A percentile compares a stretch with the other conserved stretches of the same genome.
Evolutionary conservation across 441 rosid genomes (phyloP).

Genomic region (Melastoma candidum): DNA sequence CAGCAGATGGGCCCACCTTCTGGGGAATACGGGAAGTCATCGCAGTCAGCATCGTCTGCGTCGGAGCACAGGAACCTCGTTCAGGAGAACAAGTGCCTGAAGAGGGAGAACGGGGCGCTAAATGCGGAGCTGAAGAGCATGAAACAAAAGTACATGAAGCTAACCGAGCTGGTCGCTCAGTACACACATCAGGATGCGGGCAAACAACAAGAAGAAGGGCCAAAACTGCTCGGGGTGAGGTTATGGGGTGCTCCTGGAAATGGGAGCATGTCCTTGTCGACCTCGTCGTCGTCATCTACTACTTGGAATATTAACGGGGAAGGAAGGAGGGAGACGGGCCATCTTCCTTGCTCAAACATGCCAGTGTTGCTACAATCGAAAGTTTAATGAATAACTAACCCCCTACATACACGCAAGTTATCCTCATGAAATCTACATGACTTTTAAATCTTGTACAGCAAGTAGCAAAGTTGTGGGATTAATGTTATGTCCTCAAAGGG

Average conservation of each 20-base stretch:
- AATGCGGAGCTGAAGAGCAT: conserved; percentile 44
- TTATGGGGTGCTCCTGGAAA: conserved; percentile 36
- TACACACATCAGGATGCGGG: conserved; percentile 13
- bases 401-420: too few species aligned
- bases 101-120: conserved; percentile 47
- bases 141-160: conserved; percentile 58
- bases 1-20: conserved; percentile 1
- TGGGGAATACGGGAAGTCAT: conserved; percentile 52
- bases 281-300: conserved; percentile 21
- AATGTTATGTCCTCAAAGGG: too few species aligned
- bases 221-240: conserved; percentile 70
- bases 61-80: conserved; percentile 31
- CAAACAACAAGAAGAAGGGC: conserved; percentile 17
- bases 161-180: conserved; percentile 44
- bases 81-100: conserved; percentile 61
- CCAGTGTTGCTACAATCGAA: conserved; percentile 22
- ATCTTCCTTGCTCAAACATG: conserved; percentile 41
- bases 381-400: too few species aligned
- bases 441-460: too few species aligned
- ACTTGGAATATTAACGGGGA: conserved; percentile 28
- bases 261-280: not conserved
- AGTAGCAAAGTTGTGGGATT: too few species aligned
- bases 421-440: too few species aligned
- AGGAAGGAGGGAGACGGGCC: conserved; percentile 14
- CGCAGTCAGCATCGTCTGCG: conserved; percentile 45